These are phyloP conservation scores for Monosporozyma solicola DNA, from an alignment of 805 yeast genomes.

Conservation along the genomic window DNA sequence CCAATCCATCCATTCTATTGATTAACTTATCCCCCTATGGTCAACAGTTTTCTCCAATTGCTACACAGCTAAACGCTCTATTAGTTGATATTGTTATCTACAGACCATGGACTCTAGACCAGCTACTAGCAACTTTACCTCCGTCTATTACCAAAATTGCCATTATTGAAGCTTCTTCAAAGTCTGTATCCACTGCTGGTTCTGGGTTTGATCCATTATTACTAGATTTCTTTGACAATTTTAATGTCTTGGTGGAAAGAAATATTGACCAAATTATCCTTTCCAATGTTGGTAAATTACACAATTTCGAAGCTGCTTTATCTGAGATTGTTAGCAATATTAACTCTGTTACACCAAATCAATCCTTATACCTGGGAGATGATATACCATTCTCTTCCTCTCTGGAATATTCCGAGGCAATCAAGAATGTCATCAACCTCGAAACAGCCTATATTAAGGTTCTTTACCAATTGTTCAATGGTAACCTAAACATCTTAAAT, in stretches of 20 bases:
- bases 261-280: slow-evolving; percentile 46
- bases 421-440: slow-evolving; percentile 41
- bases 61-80: slow-evolving; percentile 11
- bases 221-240: slow-evolving; percentile 63
- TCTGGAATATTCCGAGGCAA: slow-evolving; percentile 5
- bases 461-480: slow-evolving; percentile 53
- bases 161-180: slow-evolving; percentile 52
- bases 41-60: slow-evolving; percentile 35
- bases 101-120: slow-evolving; percentile 61
- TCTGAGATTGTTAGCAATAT: slow-evolving; percentile 43
- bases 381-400: slow-evolving; percentile 2
- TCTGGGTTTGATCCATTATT: slow-evolving; percentile 59
- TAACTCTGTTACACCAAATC: slow-evolving; percentile 45
- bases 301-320: slow-evolving; percentile 31
- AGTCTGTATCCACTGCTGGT: slow-evolving; percentile 9
- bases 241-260: slow-evolving; percentile 38
- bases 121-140: slow-evolving; percentile 45
- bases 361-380: slow-evolving; percentile 52
- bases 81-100: slow-evolving; percentile 49
- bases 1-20: slow-evolving; percentile 15
- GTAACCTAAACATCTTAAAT: slow-evolving; percentile 52
- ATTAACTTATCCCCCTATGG: slow-evolving; percentile 56
- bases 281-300: slow-evolving; percentile 35
- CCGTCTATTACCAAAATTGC: slow-evolving; percentile 46
- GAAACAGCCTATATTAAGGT: slow-evolving; percentile 75